Evolutionary conservation across 2,329 filamentous ascomycete genomes (phyloP).

Genomic region (Geosmithia morbida): DNA sequence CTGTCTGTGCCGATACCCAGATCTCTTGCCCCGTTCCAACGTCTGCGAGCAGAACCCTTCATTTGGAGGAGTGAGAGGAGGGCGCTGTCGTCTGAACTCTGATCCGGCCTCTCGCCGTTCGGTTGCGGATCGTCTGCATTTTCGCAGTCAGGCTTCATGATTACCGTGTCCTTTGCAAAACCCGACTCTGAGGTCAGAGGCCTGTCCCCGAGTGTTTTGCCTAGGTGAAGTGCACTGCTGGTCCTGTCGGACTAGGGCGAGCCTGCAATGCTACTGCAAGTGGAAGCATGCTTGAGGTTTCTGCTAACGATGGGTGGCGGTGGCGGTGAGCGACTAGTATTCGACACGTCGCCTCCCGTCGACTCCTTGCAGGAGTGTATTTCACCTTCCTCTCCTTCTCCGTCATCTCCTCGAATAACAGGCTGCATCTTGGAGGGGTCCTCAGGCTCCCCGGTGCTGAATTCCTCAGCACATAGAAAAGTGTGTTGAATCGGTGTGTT

Average conservation of each 20-base stretch:
- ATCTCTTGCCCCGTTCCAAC: not conserved
- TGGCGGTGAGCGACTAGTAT: not conserved
- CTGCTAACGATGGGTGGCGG: not conserved
- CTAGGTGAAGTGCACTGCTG: not conserved
- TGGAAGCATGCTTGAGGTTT: not conserved
- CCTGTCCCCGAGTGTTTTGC: no score
- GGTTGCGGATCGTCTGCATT: constrained; percentile 2
- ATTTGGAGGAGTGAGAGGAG: no score
- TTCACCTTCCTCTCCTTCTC: not conserved
- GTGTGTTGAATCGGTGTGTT: not conserved
- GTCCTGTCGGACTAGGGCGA: not conserved
- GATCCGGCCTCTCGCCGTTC: not conserved
- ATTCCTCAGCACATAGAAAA: not conserved
- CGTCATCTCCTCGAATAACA: no score
- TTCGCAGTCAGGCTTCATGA: no score
- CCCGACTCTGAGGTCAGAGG: no score
- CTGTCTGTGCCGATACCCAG: not conserved
- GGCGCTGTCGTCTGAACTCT: not conserved
- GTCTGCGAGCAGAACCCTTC: not conserved
- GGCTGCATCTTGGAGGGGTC: no score
- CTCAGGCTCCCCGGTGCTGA: not conserved
- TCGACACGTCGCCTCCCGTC: not conserved
- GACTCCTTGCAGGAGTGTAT: not conserved
- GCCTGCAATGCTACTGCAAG: not conserved
- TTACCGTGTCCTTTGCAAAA: no score